Evolutionary conservation across 2,329 filamentous ascomycete genomes (phyloP).

Genomic region (Pyrenochaeta sp.): DNA sequence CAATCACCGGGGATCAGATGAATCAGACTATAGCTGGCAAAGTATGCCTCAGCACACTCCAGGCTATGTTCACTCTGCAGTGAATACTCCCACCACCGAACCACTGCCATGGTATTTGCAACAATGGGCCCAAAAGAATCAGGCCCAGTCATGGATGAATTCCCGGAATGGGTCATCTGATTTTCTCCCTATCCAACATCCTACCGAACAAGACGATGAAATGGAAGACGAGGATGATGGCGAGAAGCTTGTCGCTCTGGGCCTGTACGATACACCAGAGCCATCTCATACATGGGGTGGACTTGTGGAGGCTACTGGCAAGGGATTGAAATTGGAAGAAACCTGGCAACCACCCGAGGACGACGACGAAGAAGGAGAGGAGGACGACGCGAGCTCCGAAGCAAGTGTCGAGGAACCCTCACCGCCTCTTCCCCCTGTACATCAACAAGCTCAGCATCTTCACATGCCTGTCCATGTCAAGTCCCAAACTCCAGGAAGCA

Average conservation of each 20-base stretch:
- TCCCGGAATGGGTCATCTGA: constrained; percentile 45
- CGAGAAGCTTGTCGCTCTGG: constrained; percentile 82
- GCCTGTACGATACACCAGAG: constrained; percentile 77
- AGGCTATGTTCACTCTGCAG: constrained; percentile 34
- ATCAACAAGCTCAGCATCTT: constrained; percentile 25
- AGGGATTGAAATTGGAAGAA: constrained; percentile 82
- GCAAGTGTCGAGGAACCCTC: constrained; percentile 49
- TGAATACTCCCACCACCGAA: constrained; percentile 41
- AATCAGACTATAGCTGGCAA: constrained; percentile 41
- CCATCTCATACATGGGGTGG: constrained; percentile 63
- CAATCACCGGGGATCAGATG: constrained; percentile 32
- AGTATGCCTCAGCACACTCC: constrained; percentile 26
- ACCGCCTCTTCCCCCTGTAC: constrained; percentile 31
- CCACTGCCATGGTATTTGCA: constrained; percentile 47
- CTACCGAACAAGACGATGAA: constrained; percentile 56
- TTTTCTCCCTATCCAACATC: constrained; percentile 61
- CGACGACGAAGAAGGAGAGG: constrained; percentile 53
- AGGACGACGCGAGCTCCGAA: constrained; percentile 52
- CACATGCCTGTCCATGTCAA: constrained; percentile 38
- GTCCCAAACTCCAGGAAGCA: constrained; percentile 35
- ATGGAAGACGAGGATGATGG: constrained; percentile 65
- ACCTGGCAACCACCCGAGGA: constrained; percentile 72
- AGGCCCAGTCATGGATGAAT: constrained; percentile 26
- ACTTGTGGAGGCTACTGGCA: constrained; percentile 63
- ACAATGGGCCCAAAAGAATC: constrained; percentile 46